Base-by-base conservation (phyloP, 2,329 filamentous ascomycete genomes). In the Lachnellula willkommii region DNA sequence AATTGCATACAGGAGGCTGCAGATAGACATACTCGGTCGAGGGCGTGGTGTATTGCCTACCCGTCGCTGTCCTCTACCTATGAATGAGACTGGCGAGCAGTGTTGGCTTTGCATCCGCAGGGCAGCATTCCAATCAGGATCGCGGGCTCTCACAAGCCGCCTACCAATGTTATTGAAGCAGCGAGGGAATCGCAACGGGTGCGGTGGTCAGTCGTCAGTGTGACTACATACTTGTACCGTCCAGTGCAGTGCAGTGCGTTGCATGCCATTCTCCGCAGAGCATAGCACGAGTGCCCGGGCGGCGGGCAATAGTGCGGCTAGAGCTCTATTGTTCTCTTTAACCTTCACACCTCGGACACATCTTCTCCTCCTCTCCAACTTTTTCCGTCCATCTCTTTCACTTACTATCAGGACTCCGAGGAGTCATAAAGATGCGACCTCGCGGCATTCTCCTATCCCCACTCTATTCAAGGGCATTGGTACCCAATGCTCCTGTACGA, bases 401-500 rank as follows among this genome's bases (percentile, higher is more conserved):
- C 22, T 22, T 45, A 42, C 45, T 37, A 36, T 20, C 28, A 47
- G 36, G 48, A 54, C 50, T 56, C 56, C 37, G 12, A 40, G 50
- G 55, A 63, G 59, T 61, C 63, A 64, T 49, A 54, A 56, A 54
- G 51, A 65, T 65, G 63, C 60, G 58, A 60, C 35, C 54, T 61
- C 57, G 53, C 57, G 39, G 40, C 37, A 47, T 39, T 26, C 54
- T 49, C 46, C 51, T 40, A 50, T 59, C 58, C 46, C 61, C 61
- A 61, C 61, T 63, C 48, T 53, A 22, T 46, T 51, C 55, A 61
- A 60, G 62, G 58, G 59, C 62, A 61, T 66, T 66, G 62, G 57
- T 66, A 65, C 64, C 64, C 64, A 66, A 66, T 54, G 20, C 53
- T 35, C 40, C 52, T 52, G 56, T 58, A 52, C 60, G 59, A 62